Conservation (phyloP, 2,329 filamentous ascomycete species). For the Exophiala lecanii-corni region DNA sequence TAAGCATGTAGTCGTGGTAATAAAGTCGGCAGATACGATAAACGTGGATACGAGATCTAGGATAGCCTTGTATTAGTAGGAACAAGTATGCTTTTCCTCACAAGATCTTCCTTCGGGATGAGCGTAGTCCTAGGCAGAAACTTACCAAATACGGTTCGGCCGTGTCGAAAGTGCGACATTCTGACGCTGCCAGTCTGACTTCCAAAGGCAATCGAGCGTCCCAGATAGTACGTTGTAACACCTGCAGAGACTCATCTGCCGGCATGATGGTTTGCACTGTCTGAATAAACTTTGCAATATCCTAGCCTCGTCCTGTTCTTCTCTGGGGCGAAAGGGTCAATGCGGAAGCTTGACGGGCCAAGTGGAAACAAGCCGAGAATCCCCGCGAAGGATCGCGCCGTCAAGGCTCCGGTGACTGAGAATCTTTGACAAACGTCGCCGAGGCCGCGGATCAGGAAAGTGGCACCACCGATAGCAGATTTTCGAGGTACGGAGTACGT, state of each 20-base stretch:
- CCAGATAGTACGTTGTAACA: constrained; percentile 44
- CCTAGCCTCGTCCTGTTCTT: neutral
- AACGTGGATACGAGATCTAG: constrained; percentile 57
- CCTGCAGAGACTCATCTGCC: constrained; percentile 12
- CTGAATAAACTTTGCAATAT: no score
- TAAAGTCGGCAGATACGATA: constrained; percentile 66
- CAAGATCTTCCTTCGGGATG: no score
- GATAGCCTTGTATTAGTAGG: constrained; percentile 11
- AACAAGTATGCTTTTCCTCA: no score
- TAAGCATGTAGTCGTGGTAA: constrained; percentile 59
- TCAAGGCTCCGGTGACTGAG: no score
- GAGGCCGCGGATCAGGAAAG: neutral
- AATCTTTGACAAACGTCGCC: no score
- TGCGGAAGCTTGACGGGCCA: neutral
- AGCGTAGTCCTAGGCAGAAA: no score
- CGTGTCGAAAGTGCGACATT: constrained; percentile 57
- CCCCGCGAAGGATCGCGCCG: neutral
- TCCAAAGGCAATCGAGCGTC: constrained; percentile 56
- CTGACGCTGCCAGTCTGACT: constrained; percentile 54
- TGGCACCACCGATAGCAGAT: no score
- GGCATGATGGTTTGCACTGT: constrained; percentile 8
- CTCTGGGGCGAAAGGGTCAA: constrained; percentile 3
- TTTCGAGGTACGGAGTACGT: no score
- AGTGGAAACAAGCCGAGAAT: constrained; percentile 4
- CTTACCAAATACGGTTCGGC: constrained; percentile 57